These are phyloP conservation scores for Aspergillus persii DNA, from an alignment of 2,329 filamentous ascomycete genomes.

Conservation along the genomic window DNA sequence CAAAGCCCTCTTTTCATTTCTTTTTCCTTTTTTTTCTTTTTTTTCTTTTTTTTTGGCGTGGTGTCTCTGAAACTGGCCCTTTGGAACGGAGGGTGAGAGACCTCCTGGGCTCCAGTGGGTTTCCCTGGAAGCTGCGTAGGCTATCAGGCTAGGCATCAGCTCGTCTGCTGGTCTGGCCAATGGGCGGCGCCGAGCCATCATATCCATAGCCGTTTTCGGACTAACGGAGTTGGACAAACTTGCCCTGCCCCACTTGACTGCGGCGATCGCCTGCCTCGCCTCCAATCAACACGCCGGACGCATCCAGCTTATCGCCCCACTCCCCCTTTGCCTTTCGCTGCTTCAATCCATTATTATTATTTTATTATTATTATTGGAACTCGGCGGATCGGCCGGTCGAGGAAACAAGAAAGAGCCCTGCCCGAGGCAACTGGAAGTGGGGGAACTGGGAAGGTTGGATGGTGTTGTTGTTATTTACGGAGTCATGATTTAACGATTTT, in stretches of 20 bases:
- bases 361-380: slow-evolving; percentile 4
- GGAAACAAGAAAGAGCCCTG: neutral
- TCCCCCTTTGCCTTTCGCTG: slow-evolving; percentile 10
- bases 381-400: slow-evolving; percentile 2
- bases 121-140: slow-evolving; percentile 13
- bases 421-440: slow-evolving; percentile 1
- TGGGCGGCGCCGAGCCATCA: neutral
- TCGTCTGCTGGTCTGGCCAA: slow-evolving; percentile 12
- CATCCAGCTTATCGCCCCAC: slow-evolving; percentile 22
- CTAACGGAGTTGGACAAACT: slow-evolving; percentile 13
- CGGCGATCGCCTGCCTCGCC: slow-evolving; percentile 17
- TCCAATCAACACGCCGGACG: slow-evolving; percentile 13
- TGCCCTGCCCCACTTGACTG: slow-evolving; percentile 9
- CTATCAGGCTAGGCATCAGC: slow-evolving; percentile 18
- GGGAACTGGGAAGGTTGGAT: neutral
- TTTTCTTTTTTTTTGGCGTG: neutral
- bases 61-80: slow-evolving; percentile 13
- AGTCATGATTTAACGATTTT: neutral
- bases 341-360: neutral
- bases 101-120: neutral
- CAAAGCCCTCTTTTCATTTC: neutral
- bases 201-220: slow-evolving; percentile 14
- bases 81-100: slow-evolving; percentile 10
- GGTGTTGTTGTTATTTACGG: neutral
- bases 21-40: too few species aligned